These are phyloP conservation scores for Fraxinus velutina DNA, from an alignment of 305 asterid genomes.

Conservation along the genomic window DNA sequence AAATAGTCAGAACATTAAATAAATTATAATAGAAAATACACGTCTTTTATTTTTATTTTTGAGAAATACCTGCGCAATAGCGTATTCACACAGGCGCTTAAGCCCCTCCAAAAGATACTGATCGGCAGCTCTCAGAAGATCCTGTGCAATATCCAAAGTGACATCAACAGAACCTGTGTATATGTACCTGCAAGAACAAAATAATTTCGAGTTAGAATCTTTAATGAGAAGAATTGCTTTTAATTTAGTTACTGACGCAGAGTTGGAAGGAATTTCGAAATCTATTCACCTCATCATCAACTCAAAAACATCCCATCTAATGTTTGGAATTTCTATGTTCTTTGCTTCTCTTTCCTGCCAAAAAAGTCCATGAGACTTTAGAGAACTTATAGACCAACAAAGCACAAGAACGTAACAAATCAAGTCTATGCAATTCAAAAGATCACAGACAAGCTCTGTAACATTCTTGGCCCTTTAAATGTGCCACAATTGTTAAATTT, in stretches of 20 bases:
- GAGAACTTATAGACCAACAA: not conserved
- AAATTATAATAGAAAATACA: not conserved
- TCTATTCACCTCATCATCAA: constrained; percentile 87
- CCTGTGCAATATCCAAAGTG: constrained; percentile 79
- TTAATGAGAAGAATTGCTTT: not conserved
- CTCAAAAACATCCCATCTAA: constrained; percentile 93
- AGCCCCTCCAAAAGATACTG: constrained; percentile 97
- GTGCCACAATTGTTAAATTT: not conserved
- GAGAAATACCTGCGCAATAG: constrained; percentile 75
- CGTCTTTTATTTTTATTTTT: not conserved
- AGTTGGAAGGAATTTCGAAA: not conserved
- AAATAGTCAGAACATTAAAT: constrained; percentile 27
- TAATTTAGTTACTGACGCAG: not conserved
- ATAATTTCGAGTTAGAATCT: constrained; percentile 1
- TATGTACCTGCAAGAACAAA: constrained; percentile 48
- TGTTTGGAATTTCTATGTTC: constrained; percentile 93
- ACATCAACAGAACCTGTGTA: constrained; percentile 92
- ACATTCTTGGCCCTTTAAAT: not conserved
- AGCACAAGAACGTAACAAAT: not conserved
- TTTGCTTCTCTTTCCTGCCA: constrained; percentile 95
- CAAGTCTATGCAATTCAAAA: not conserved
- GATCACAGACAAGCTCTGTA: not conserved
- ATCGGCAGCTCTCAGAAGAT: constrained; percentile 91
- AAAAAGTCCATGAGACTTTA: not conserved
- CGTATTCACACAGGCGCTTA: constrained; percentile 80